phyloP scores from a whole-genome alignment of 257 asterid genomes.

The Solanum pinnatisectum region DNA sequence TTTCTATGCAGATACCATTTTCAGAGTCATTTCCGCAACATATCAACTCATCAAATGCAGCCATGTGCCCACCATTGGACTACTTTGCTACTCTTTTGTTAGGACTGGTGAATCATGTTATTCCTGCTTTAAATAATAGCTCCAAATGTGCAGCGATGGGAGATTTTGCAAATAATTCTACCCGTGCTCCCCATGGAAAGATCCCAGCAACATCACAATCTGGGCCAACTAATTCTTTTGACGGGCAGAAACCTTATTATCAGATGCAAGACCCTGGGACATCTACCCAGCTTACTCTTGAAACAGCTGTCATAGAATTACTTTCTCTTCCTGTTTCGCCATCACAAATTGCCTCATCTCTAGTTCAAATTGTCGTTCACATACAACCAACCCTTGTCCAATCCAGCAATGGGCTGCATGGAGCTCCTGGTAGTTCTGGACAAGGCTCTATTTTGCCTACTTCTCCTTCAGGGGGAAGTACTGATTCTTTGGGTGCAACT shows the following conservation, averaged over 20 bases:
- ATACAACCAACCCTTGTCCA: slow-evolving; percentile 92
- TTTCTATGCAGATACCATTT: slow-evolving; percentile 81
- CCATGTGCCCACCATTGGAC: slow-evolving; percentile 80
- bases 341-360: slow-evolving; percentile 71
- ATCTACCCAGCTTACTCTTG: slow-evolving; percentile 81
- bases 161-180: slow-evolving; percentile 34
- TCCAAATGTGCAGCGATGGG: slow-evolving; percentile 53
- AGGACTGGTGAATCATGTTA: slow-evolving; percentile 82
- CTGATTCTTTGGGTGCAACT: slow-evolving; percentile 75
- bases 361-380: slow-evolving; percentile 91
- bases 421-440: slow-evolving; percentile 34
- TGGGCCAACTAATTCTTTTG: slow-evolving; percentile 45
- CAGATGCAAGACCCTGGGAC: slow-evolving; percentile 98
- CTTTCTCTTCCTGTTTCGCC: slow-evolving; percentile 85
- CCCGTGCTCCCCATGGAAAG: slow-evolving; percentile 43
- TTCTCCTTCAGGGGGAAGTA: slow-evolving; percentile 98
- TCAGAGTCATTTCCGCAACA: slow-evolving; percentile 95
- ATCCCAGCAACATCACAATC: slow-evolving; percentile 51
- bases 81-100: slow-evolving; percentile 82
- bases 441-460: slow-evolving; percentile 84
- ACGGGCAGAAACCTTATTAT: slow-evolving; percentile 80
- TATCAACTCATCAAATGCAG: slow-evolving; percentile 65
- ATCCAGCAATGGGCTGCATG: slow-evolving; percentile 71
- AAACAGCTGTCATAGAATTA: slow-evolving; percentile 92
- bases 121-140: slow-evolving; percentile 68